Conservation (phyloP, 345 rosid genomes). For the Barbarea vulgaris region DNA sequence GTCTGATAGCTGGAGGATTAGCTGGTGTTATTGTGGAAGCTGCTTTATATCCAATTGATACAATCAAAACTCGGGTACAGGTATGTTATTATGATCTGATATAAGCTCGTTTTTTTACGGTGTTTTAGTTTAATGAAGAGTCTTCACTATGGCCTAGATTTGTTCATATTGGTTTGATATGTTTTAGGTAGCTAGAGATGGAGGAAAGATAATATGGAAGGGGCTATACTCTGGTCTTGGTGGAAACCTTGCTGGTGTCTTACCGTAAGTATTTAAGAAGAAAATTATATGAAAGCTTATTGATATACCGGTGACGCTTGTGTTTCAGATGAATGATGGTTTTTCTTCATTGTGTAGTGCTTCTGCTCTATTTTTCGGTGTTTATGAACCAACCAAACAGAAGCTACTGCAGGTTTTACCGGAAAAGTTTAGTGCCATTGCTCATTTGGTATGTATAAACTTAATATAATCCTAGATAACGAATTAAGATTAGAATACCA, state of each 20-base stretch:
- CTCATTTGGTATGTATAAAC: conserved; percentile 55
- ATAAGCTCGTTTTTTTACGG: neutral
- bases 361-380: conserved; percentile 68
- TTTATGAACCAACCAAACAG: conserved; percentile 70
- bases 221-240: conserved; percentile 88
- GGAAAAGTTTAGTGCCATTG: conserved; percentile 60
- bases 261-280: conserved; percentile 63
- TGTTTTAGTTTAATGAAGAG: neutral
- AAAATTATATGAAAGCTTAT: neutral
- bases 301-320: neutral
- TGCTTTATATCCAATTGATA: conserved; percentile 83
- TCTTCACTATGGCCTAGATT: neutral
- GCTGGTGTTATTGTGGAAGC: conserved; percentile 89
- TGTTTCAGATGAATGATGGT: conserved; percentile 22
- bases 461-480: neutral
- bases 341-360: conserved; percentile 51
- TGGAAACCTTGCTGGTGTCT: conserved; percentile 81
- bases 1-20: conserved; percentile 68
- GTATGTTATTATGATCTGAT: conserved; percentile 34
- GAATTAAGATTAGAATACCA: neutral
- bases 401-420: conserved; percentile 57
- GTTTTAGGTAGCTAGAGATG: conserved; percentile 63
- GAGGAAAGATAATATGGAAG: conserved; percentile 64
- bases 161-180: neutral
- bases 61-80: conserved; percentile 84